A percentile compares a stretch with the other conserved stretches of the same genome.
These are phyloP conservation scores for Amaranthus tricolor DNA, from an alignment of 179 eudicot species.

Conservation along the genomic window DNA sequence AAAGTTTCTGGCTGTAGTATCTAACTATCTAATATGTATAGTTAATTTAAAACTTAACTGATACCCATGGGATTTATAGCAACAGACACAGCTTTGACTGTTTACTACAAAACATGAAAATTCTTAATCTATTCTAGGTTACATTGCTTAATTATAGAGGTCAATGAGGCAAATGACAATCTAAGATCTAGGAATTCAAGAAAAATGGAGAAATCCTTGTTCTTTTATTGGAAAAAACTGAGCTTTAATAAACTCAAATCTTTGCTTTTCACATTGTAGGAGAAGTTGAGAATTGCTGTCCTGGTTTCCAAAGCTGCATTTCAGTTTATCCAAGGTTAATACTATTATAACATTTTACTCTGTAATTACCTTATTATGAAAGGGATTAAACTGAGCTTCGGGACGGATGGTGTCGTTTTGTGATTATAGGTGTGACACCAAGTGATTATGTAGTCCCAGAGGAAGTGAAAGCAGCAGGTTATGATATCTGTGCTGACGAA, in stretches of 20 bases:
- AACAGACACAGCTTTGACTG: no score
- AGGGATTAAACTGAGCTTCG: neutral
- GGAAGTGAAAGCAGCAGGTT: slow-evolving; percentile 77
- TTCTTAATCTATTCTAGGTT: no score
- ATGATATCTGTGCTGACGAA: slow-evolving; percentile 75
- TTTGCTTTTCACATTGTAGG: slow-evolving; percentile 39
- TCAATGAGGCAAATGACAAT: no score
- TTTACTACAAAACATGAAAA: no score
- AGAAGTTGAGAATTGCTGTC: slow-evolving; percentile 84
- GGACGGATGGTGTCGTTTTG: neutral
- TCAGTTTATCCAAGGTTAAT: slow-evolving; percentile 77
- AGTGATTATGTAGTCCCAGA: slow-evolving; percentile 68
- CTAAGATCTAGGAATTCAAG: no score
- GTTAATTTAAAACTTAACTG: no score
- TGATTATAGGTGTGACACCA: slow-evolving; percentile 49
- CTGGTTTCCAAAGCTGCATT: slow-evolving; percentile 93
- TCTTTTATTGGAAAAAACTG: neutral
- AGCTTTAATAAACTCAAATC: neutral
- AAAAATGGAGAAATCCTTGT: no score
- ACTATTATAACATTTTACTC: neutral
- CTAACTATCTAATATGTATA: no score
- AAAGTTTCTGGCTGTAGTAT: no score
- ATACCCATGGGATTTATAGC: no score
- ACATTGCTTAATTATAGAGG: no score
- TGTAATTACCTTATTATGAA: neutral